Evolutionary conservation across 1,139 yeast genomes (phyloP), one percentile per base, ranked within the genome.

Genomic region (Magnusiomyces paraingens): DNA sequence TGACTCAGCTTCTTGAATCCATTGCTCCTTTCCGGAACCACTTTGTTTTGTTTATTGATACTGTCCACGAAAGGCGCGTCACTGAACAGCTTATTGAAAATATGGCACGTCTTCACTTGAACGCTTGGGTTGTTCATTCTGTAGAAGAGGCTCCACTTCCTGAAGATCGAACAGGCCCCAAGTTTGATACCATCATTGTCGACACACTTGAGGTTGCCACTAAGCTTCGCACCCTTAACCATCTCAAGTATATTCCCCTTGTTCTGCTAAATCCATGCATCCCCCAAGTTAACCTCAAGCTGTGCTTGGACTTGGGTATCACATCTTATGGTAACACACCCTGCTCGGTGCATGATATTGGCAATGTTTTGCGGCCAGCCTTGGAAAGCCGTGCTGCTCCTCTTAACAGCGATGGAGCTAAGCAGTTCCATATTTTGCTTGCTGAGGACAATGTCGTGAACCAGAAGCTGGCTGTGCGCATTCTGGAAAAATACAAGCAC

Each of bases 361-460:
- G 93, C 2, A 84, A 88, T 57, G 88, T 89, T 17, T 75, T 88
- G 61, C 81, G 88, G 51, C 95, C 95, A 1, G 95, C 95, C 0
- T 72, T 88, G 55, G 95, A 88, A 65, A 81, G 88, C 18, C 77
- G 94, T 58, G 85, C 91, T 0, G 86, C 89, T 17, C 86, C 94
- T 11, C 81, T 84, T 55, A 85, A 86, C 65, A 80, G 86, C 32
- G 95, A 87, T 65, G 93, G 87, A 49, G 83, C 90, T 15, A 81
- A 82, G 53, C 82, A 86, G 50, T 86, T 82, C 73, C 83, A 81
- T 62, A 83, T 88, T 44, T 73, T 88, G 59, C 77, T 88, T 46
- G 95, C 95, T 0, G 96, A 88, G 70, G 96, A 88, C 71, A 88
- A 88, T 65, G 75, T 86, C 62, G 94, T 87, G 49, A 87, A 87